phyloP scores from a whole-genome alignment of 371 early-diverging fungal species.

The Rhizopus sp. region DNA sequence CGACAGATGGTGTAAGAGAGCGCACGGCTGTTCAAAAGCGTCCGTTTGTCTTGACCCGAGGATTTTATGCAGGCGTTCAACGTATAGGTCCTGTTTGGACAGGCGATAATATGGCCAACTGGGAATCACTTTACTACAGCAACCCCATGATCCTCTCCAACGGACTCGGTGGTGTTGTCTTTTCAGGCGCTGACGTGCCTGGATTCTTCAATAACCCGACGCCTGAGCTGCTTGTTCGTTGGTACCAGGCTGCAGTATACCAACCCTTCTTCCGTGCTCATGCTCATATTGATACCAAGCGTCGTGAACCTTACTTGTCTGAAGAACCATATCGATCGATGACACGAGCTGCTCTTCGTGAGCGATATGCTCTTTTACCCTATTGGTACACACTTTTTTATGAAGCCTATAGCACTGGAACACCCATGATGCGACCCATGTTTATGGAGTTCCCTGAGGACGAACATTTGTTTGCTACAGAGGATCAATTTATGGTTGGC shows the following conservation, averaged over 20 bases:
- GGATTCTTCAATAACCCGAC: constrained; percentile 92
- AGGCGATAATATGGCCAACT: constrained; percentile 85
- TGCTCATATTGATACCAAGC: constrained; percentile 92
- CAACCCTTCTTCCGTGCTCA: constrained; percentile 95
- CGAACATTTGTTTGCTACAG: constrained; percentile 67
- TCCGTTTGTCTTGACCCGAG: constrained; percentile 89
- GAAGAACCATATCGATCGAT: constrained; percentile 75
- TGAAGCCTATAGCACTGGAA: constrained; percentile 66
- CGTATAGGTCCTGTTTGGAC: constrained; percentile 92
- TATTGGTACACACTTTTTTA: constrained; percentile 84
- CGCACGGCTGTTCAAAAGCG: constrained; percentile 59
- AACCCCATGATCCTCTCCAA: constrained; percentile 84
- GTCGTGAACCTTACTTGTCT: constrained; percentile 95
- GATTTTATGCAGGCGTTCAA: constrained; percentile 89
- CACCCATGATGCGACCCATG: constrained; percentile 86
- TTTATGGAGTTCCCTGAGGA: constrained; percentile 81
- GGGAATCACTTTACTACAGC: constrained; percentile 78
- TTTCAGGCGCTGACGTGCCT: constrained; percentile 90
- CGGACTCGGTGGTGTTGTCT: constrained; percentile 74
- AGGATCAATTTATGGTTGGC: constrained; percentile 88
- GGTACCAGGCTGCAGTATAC: constrained; percentile 90
- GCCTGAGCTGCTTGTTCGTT: constrained; percentile 77
- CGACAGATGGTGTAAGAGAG: constrained; percentile 57
- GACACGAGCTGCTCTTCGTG: constrained; percentile 72
- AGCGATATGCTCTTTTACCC: constrained; percentile 79